Evolutionary conservation across 768 basidiomycete species (phyloP).

Genomic region (Tricholomella constricta): DNA sequence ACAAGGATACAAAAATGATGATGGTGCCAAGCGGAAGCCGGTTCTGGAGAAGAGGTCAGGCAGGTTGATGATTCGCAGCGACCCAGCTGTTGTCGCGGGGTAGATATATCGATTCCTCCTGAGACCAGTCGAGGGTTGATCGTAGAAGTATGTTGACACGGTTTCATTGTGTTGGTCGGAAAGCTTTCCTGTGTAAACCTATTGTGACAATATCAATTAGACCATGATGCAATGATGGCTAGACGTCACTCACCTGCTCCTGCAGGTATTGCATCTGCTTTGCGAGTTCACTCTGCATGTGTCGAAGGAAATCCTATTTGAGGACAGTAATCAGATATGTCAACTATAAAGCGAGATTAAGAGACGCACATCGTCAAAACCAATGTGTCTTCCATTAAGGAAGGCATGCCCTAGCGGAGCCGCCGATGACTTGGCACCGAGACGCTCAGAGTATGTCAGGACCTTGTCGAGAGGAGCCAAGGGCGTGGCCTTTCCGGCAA

Average conservation of each 20-base stretch:
- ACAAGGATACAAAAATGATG: conserved; percentile 70
- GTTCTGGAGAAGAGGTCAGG: conserved; percentile 52
- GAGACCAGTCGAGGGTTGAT: conserved; percentile 70
- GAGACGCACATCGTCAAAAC: conserved; percentile 63
- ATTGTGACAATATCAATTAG: conserved; percentile 1
- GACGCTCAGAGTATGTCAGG: conserved; percentile 54
- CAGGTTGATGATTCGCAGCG: conserved; percentile 56
- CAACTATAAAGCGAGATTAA: not conserved
- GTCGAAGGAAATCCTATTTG: conserved; percentile 62
- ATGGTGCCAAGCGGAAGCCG: conserved; percentile 41
- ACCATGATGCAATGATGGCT: not conserved
- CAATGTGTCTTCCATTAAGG: conserved; percentile 83
- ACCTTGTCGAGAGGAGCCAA: conserved; percentile 45
- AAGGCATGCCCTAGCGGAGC: conserved; percentile 68
- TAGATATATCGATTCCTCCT: conserved; percentile 80
- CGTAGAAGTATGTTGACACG: conserved; percentile 84
- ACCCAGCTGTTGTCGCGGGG: conserved; percentile 46
- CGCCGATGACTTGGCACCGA: conserved; percentile 47
- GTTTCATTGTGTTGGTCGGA: conserved; percentile 51
- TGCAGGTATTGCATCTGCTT: conserved; percentile 70
- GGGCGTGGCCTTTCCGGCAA: conserved; percentile 31
- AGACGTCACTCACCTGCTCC: conserved; percentile 50
- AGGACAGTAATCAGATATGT: not conserved
- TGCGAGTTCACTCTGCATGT: conserved; percentile 59
- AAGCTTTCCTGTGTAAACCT: conserved; percentile 63